Evolutionary conservation across 2,329 filamentous ascomycete genomes (phyloP), one percentile per base, ranked within the genome.

Genomic region (Aspergillus hortae): DNA sequence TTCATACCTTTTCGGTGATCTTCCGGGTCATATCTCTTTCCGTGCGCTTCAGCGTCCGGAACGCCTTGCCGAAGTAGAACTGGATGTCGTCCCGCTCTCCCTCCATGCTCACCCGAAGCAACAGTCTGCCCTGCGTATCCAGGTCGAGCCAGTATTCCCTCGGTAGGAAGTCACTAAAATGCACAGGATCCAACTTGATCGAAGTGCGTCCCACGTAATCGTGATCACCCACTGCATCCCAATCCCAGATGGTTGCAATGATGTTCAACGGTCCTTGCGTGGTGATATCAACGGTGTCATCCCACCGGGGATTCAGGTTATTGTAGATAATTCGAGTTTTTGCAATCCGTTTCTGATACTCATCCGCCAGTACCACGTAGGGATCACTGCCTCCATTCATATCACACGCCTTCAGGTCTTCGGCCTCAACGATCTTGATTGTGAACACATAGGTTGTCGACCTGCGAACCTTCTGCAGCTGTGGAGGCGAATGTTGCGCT

Each of bases 1-100:
- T 23, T 23, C 23, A 23, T 77, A 91, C 90, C 86, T 99, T 99
- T 75, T 97, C 94, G 6, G 94, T 97, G 65, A 97, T 94, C 73
- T 92, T 95, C 56, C 94, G 85, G 49, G 95, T 95, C 94, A 99
- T 99, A 70, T 99, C 94, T 64, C 92, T 84, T 74, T 99, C 92
- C 0, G 92, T 95, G 60, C 94, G 85, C 78, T 97, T 97, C 61
- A 99, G 79, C 54, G 92, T 90, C 44, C 94, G 84, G 76, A 99
- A 99, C 23, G 94, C 89, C 73, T 96, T 97, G 62, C 92, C 94
- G 71, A 97, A 97, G 67, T 96, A 92, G 71, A 99, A 99, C 65
- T 96, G 90, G 53, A 99, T 99, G 67, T 99, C 94, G 67, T 99
- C 94, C 56, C 94, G 84, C 74, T 99, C 94, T 47, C 94, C 94